Base-by-base conservation (phyloP, 768 basidiomycete genomes). In the Gymnopilus dilepis region DNA sequence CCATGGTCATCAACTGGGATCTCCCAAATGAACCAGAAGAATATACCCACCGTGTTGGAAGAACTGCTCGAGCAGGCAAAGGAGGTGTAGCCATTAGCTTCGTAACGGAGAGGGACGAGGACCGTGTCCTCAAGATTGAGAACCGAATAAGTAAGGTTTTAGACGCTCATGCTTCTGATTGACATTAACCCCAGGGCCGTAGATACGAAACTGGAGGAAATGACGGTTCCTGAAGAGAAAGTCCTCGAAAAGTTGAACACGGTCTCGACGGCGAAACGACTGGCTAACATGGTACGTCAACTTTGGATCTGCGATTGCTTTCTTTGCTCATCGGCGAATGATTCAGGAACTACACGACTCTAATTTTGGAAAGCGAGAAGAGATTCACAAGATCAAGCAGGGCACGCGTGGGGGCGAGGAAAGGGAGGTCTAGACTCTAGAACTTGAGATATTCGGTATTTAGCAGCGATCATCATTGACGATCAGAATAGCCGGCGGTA, bases 1-100 rank as follows among this genome's bases (percentile, higher is more conserved):
- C 92, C 11, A 87, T 98, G 80, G 94, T 99, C 19, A 82, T 99
- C 59, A 99, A 99, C 65, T 99, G 96, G 95, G 97, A 99, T 74
- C 79, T 98, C 64, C 97, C 97, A 13, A 81, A 83, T 12, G 88
- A 90, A 70, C 83, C 94, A 5, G 97, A 97, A 73, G 96, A 97
- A 72, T 99, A 99, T 71, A 92, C 94, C 1, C 97, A 99, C 78
- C 86, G 97, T 21, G 97, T 99, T 0, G 95, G 95, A 43, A 78
- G 95, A 70, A 98, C 95, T 22, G 95, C 95, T 30, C 88, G 95
- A 68, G 92, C 90, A 11, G 97, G 97, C 6, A 83, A 86, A 68
- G 92, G 90, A 2, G 97, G 97, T 69, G 78, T 95, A 51, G 94
- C 94, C 0, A 82, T 99, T 28, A 99, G 95, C 69, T 93, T 99